phyloP scores from a whole-genome alignment of 306 rosid genomes.

The Castanea crenata region DNA sequence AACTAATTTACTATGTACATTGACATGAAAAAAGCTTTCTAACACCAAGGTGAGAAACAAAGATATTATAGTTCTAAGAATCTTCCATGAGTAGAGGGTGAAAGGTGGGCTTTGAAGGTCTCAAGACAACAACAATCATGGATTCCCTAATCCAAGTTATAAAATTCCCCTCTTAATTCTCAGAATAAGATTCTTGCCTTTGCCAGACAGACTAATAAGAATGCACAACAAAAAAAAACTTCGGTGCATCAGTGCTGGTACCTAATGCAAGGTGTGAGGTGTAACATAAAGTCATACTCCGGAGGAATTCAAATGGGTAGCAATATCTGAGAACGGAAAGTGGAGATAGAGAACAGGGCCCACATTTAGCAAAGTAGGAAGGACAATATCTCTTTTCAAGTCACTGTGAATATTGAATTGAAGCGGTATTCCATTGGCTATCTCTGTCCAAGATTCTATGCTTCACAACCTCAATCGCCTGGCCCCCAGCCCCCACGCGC shows the following conservation, averaged over 20 bases:
- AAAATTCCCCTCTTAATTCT: slow-evolving; percentile 36
- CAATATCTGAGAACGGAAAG: slow-evolving; percentile 42
- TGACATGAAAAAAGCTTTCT: slow-evolving; percentile 32
- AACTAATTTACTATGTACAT: slow-evolving; percentile 22
- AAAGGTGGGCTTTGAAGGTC: slow-evolving; percentile 39
- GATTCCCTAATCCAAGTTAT: slow-evolving; percentile 48
- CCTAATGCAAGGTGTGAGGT: slow-evolving; percentile 44
- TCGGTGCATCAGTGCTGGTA: slow-evolving; percentile 58
- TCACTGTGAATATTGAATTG: slow-evolving; percentile 44
- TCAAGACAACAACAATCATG: slow-evolving; percentile 53
- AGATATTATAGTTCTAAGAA: slow-evolving; percentile 41
- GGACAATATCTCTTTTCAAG: slow-evolving; percentile 60
- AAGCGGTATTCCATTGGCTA: slow-evolving; percentile 41
- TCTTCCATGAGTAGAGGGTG: slow-evolving; percentile 41
- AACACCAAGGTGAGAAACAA: slow-evolving; percentile 29
- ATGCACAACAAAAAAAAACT: slow-evolving; percentile 31
- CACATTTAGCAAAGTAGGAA: slow-evolving; percentile 46
- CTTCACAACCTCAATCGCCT: slow-evolving; percentile 19
- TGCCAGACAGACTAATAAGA: slow-evolving; percentile 52
- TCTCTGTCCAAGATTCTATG: slow-evolving; percentile 51
- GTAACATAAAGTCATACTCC: slow-evolving; percentile 21
- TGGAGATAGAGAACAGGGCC: slow-evolving; percentile 38
- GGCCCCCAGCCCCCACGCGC: slow-evolving; percentile 11
- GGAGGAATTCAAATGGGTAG: slow-evolving; percentile 32
- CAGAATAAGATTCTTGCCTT: slow-evolving; percentile 80